Conservation (phyloP, 2,329 filamentous ascomycete genomes). For the Verticillium longisporum region DNA sequence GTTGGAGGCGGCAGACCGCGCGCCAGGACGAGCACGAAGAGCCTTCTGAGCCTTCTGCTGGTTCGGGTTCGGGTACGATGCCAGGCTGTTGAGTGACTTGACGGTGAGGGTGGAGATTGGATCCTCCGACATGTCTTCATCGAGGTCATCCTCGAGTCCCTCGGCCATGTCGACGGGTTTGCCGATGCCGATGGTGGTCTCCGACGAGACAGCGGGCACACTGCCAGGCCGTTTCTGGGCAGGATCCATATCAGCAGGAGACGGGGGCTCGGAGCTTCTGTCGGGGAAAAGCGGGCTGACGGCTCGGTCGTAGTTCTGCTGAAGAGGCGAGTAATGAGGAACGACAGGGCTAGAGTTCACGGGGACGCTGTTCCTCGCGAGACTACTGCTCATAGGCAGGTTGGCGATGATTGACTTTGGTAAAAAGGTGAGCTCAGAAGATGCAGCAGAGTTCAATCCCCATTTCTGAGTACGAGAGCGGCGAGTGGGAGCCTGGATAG, state of each 20-base stretch:
- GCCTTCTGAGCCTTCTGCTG: slow-evolving; percentile 43
- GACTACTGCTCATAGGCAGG: background rate
- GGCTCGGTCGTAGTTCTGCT: slow-evolving; percentile 48
- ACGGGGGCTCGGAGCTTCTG: background rate
- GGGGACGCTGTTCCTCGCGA: background rate
- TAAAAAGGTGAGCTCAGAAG: slow-evolving; percentile 25
- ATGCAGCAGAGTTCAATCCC: slow-evolving; percentile 18
- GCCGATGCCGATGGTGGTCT: slow-evolving; percentile 15
- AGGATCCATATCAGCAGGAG: slow-evolving; percentile 8
- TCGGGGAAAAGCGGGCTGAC: slow-evolving; percentile 26
- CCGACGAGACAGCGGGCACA: slow-evolving; percentile 10
- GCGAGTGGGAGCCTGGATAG: slow-evolving; percentile 44
- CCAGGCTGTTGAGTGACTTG: slow-evolving; percentile 45
- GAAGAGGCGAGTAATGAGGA: slow-evolving; percentile 42
- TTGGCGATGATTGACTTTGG: slow-evolving; percentile 26
- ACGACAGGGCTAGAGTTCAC: background rate
- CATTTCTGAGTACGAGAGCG: slow-evolving; percentile 41
- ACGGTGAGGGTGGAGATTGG: slow-evolving; percentile 31
- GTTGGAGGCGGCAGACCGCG: slow-evolving; percentile 10
- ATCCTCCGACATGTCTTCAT: slow-evolving; percentile 14
- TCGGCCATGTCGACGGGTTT: slow-evolving; percentile 14
- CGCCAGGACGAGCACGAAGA: slow-evolving; percentile 18
- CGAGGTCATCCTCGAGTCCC: slow-evolving; percentile 9
- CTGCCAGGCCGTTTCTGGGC: slow-evolving; percentile 20
- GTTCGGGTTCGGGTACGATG: slow-evolving; percentile 48